These are phyloP conservation scores for Alternaria brassicicola DNA, from an alignment of 2,329 filamentous ascomycete genomes.

Conservation along the genomic window DNA sequence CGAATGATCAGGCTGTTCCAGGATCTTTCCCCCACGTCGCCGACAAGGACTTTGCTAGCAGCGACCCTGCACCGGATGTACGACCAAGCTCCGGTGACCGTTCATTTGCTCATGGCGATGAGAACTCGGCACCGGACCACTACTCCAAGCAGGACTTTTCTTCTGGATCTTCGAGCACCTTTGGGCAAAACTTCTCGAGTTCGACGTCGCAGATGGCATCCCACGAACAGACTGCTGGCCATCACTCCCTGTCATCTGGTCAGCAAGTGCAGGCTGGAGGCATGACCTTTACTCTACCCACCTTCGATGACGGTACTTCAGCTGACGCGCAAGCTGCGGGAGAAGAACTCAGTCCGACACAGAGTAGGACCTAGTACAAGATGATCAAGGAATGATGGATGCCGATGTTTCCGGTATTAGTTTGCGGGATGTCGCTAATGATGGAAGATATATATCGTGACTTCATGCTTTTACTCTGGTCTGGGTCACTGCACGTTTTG, in stretches of 20 bases:
- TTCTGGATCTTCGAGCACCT: conserved; percentile 5
- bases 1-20: background rate
- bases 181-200: conserved; percentile 5
- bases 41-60: conserved; percentile 14
- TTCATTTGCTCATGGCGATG: conserved; percentile 3
- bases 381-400: background rate
- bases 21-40: background rate
- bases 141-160: conserved; percentile 8
- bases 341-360: conserved; percentile 21
- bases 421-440: background rate
- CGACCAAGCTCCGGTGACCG: background rate
- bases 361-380: conserved; percentile 5
- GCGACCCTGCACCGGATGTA: conserved; percentile 1
- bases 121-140: conserved; percentile 3
- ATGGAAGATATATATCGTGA: background rate
- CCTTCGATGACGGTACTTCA: conserved; percentile 19
- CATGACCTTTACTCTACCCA: conserved; percentile 25
- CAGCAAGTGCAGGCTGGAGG: conserved; percentile 22
- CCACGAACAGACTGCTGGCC: background rate
- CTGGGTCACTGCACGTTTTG: background rate
- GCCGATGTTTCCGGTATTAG: background rate
- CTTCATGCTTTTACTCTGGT: background rate
- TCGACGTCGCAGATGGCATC: background rate
- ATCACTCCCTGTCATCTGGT: background rate
- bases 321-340: background rate